A percentile compares a stretch with the other conserved stretches of the same genome.
These are phyloP conservation scores for Pezicula radicicola DNA, from an alignment of 2,329 filamentous ascomycete species.

Conservation along the genomic window DNA sequence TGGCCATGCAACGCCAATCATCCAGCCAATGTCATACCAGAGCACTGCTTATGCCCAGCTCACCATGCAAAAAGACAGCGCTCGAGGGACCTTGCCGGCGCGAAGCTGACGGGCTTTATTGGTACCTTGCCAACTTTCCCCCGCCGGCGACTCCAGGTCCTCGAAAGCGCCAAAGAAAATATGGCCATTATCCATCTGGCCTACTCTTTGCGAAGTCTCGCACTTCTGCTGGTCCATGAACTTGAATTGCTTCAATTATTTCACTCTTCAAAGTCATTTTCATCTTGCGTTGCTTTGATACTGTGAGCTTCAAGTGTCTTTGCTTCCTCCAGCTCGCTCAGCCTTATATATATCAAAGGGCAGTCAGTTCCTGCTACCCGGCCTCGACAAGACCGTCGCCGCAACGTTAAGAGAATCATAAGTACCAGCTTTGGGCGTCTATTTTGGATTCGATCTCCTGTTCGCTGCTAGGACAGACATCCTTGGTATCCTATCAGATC, in stretches of 20 bases:
- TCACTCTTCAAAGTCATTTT: too few relatives aligned
- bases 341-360: background rate
- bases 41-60: constrained; percentile 6
- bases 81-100: constrained; percentile 10
- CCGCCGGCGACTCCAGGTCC: constrained; percentile 9
- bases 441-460: constrained; percentile 20
- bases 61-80: background rate
- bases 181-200: constrained; percentile 2
- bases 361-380: constrained; percentile 4
- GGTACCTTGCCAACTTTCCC: constrained; percentile 6
- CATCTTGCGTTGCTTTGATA: background rate
- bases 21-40: constrained; percentile 12
- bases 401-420: constrained; percentile 3
- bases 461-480: constrained; percentile 10
- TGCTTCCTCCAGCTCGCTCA: background rate
- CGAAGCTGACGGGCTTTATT: constrained; percentile 19
- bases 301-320: background rate
- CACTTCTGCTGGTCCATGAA: too few relatives aligned
- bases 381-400: constrained; percentile 1
- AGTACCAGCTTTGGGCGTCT: constrained; percentile 22
- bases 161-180: constrained; percentile 8
- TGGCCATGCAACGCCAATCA: background rate
- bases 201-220: background rate
- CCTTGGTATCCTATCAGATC: constrained; percentile 16
- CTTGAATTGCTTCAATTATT: too few relatives aligned